Conservation (phyloP, 768 basidiomycete species). For the Leccinellum rugosiceps region DNA sequence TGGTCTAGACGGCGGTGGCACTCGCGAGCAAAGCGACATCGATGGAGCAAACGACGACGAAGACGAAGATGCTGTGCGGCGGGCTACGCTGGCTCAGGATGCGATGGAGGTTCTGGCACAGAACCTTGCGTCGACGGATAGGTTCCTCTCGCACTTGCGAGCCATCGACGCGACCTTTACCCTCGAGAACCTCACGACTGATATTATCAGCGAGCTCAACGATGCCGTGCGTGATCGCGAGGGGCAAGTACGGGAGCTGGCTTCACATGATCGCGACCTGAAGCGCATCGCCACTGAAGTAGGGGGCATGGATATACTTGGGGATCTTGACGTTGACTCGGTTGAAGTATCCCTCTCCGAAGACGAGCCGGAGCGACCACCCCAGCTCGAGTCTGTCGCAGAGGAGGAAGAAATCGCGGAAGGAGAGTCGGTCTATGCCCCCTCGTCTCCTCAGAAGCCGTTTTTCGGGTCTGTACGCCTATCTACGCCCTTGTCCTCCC, state of each 20-base stretch:
- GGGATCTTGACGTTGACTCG: conserved; percentile 68
- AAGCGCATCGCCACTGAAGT: conserved; percentile 73
- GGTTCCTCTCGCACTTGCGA: conserved; percentile 71
- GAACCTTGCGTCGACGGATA: conserved; percentile 73
- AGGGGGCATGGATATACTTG: conserved; percentile 71
- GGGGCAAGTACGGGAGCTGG: conserved; percentile 72
- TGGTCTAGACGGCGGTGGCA: conserved; percentile 10
- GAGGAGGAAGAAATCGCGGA: conserved; percentile 42
- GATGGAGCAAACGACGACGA: conserved; percentile 24
- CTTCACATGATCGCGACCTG: conserved; percentile 78
- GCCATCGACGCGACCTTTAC: conserved; percentile 51
- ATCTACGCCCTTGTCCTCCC: conserved; percentile 49
- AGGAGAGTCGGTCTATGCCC: conserved; percentile 40
- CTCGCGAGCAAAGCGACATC: conserved; percentile 8
- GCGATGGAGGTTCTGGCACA: conserved; percentile 71
- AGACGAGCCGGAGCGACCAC: conserved; percentile 26
- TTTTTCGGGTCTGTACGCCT: conserved; percentile 52
- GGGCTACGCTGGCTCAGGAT: conserved; percentile 40
- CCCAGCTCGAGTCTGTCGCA: conserved; percentile 34
- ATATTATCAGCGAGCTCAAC: conserved; percentile 75
- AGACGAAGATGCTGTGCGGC: conserved; percentile 26
- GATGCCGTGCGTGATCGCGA: conserved; percentile 75
- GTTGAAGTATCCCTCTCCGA: conserved; percentile 42
- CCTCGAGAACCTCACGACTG: conserved; percentile 70
- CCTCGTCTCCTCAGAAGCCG: conserved; percentile 51